Base-by-base conservation (phyloP, 306 rosid species). In the Lupinus albus region DNA sequence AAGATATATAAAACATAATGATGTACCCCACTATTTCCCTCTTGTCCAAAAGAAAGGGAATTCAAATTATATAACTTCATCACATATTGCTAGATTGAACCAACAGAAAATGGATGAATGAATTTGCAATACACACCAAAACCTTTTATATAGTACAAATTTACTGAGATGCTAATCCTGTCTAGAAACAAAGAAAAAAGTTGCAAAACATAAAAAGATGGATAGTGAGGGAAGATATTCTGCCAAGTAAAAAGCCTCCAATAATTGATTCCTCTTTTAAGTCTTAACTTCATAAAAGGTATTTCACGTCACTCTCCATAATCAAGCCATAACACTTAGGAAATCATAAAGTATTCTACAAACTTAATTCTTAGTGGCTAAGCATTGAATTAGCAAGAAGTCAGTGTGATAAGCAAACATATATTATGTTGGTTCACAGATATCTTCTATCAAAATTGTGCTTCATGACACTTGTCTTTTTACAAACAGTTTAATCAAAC, bases 41-140 rank as follows among this genome's bases (percentile, higher is more conserved):
- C 15, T 50, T 17, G 10, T 12, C 33, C 44, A 42, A 30, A 68
- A 41, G 44, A 56, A 56, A 56, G n/a, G 66, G 18, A 44, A 56
- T 56, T 55, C 55, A 28, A 7, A 55, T 5, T 6, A 54, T 25
- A 25, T 2, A 21, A 10, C 52, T 48, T 48, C 61, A 60, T 33
- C 14, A 46, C 51, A 25, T 25, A 25, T 25, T 25, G 30, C 30
- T 25, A 25, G 30, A 25, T 25, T 69, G 39, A 60, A 11, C 16
- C 10, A n/a, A 64, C 25, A 54, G 15, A 64, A 30, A 65, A 6
- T 53, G 30, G 39, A 53, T 8, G 64, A 64, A 13, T 46, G 46
- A 33, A 57, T 28, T 70, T 17, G 14, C 8, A 20, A 20, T 15
- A 35, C 41, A 25, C 21, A 38, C 72, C 28, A 63, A 49, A 59